phyloP scores from a whole-genome alignment of 2,329 filamentous ascomycete species.

The Dendryphion nanum region DNA sequence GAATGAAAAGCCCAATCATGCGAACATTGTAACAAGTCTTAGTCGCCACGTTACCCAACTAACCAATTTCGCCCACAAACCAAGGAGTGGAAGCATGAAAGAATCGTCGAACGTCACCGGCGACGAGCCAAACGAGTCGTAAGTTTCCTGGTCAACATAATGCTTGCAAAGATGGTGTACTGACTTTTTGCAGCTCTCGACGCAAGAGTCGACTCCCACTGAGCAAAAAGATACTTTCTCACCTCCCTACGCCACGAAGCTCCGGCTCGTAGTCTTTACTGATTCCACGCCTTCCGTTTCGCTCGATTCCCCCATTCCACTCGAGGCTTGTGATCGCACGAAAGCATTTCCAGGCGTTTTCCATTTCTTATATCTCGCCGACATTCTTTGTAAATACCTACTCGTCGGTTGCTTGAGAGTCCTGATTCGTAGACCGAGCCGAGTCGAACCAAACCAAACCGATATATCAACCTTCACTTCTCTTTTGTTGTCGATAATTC shows the following conservation, averaged over 20 bases:
- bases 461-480: too few species aligned
- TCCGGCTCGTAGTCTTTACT: not conserved
- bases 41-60: slow-evolving; percentile 15
- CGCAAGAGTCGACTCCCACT: slow-evolving; percentile 1
- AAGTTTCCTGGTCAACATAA: not conserved
- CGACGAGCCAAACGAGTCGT: slow-evolving; percentile 14
- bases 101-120: slow-evolving; percentile 1
- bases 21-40: slow-evolving; percentile 11
- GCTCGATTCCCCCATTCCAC: too few species aligned
- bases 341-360: too few species aligned
- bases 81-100: slow-evolving; percentile 5
- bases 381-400: too few species aligned
- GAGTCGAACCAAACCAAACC: too few species aligned
- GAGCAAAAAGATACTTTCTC: slow-evolving; percentile 2
- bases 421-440: too few species aligned
- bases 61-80: slow-evolving; percentile 10
- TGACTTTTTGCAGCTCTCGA: not conserved
- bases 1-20: slow-evolving; percentile 8
- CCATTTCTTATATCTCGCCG: too few species aligned
- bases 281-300: not conserved
- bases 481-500: too few species aligned
- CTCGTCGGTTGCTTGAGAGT: too few species aligned
- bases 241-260: not conserved
- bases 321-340: too few species aligned
- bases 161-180: not conserved